Evolutionary conservation across 2,329 filamentous ascomycete genomes (phyloP).

Genomic region (Periconia macrospinosa): DNA sequence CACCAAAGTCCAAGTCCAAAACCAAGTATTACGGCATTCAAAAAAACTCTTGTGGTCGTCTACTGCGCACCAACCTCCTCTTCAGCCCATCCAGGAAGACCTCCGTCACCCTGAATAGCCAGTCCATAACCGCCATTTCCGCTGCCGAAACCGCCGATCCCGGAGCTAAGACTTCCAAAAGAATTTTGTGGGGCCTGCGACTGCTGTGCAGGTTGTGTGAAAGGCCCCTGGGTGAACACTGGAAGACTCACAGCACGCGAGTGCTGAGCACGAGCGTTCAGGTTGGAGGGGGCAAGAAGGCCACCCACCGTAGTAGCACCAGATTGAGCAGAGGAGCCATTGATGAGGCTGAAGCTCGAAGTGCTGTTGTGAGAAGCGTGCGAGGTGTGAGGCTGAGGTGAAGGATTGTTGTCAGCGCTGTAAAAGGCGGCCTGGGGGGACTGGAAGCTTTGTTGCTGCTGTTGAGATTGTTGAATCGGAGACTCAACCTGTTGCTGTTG

Average conservation of each 20-base stretch:
- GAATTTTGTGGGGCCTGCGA: conserved; percentile 46
- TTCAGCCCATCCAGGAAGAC: conserved; percentile 65
- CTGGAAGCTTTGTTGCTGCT: conserved; percentile 62
- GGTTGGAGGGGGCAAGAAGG: conserved; percentile 71
- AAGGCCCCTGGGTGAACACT: conserved; percentile 64
- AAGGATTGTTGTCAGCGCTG: conserved; percentile 65
- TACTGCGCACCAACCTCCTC: conserved; percentile 63
- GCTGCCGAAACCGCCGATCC: conserved; percentile 59
- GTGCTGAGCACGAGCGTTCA: conserved; percentile 59
- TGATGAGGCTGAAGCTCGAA: conserved; percentile 53
- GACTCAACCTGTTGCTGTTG: conserved; percentile 48
- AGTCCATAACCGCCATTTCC: conserved; percentile 60
- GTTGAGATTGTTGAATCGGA: conserved; percentile 34
- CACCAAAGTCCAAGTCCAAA: background rate
- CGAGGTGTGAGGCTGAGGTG: conserved; percentile 63
- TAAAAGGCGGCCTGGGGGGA: conserved; percentile 82
- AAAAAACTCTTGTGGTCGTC: background rate
- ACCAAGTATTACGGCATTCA: background rate
- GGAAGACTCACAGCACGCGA: conserved; percentile 90
- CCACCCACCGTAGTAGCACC: conserved; percentile 73
- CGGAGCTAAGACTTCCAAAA: conserved; percentile 62
- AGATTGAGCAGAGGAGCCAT: conserved; percentile 44
- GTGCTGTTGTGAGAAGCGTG: conserved; percentile 59
- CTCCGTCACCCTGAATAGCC: conserved; percentile 60
- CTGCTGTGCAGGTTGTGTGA: conserved; percentile 47